phyloP scores from a whole-genome alignment of 1,284 basidiomycete genomes.

The Butyriboletus appendiculatus region DNA sequence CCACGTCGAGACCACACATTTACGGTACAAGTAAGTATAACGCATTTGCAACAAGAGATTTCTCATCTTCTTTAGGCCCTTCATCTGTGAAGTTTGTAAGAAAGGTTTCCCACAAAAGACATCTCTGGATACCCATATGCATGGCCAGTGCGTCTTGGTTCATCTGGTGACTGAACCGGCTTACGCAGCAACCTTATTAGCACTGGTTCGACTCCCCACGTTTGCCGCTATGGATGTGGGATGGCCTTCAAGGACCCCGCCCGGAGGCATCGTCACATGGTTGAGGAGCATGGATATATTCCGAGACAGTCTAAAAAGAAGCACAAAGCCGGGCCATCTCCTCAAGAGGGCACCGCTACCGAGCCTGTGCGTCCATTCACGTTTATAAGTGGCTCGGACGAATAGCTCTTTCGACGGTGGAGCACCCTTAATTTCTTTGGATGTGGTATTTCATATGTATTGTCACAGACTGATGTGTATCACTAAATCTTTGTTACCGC shows the following conservation, averaged over 20 bases:
- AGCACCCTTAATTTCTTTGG: slow-evolving; percentile 3
- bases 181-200: slow-evolving; percentile 34
- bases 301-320: slow-evolving; percentile 50
- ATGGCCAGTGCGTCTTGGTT: slow-evolving; percentile 53
- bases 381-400: slow-evolving; percentile 30
- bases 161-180: slow-evolving; percentile 5
- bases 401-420: slow-evolving; percentile 18
- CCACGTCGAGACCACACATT: slow-evolving; percentile 63
- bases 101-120: slow-evolving; percentile 63
- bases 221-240: slow-evolving; percentile 53
- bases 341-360: slow-evolving; percentile 23
- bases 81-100: slow-evolving; percentile 53
- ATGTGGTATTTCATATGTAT: slow-evolving; percentile 28
- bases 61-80: slow-evolving; percentile 43
- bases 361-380: slow-evolving; percentile 39
- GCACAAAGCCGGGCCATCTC: slow-evolving; percentile 33
- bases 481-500: slow-evolving; percentile 22
- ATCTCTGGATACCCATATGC: slow-evolving; percentile 58
- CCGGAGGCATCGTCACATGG: slow-evolving; percentile 59
- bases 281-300: slow-evolving; percentile 51
- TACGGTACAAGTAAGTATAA: slow-evolving; percentile 55
- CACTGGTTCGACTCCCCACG: slow-evolving; percentile 55
- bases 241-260: slow-evolving; percentile 63
- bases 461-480: slow-evolving; percentile 27
- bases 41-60: slow-evolving; percentile 7